Evolutionary conservation across 2,329 filamentous ascomycete genomes (phyloP).

Genomic region (Thielaviopsis ethacetica): DNA sequence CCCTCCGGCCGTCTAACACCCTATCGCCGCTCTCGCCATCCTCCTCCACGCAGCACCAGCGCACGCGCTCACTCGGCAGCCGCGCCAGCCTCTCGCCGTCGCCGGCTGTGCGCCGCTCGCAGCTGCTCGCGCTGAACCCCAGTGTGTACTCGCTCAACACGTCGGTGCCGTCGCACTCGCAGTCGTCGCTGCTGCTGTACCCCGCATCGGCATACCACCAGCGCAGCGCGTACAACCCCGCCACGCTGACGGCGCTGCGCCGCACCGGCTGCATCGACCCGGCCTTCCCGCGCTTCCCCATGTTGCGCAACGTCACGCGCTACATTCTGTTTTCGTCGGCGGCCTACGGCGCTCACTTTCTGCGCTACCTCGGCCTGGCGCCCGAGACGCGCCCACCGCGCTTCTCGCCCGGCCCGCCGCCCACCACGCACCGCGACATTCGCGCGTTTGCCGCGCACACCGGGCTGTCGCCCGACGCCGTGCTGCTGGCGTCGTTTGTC

Average conservation of each 20-base stretch:
- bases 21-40: not conserved
- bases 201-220: conserved; percentile 24
- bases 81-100: not conserved
- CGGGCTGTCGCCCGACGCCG: conserved; percentile 36
- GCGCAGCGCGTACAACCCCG: conserved; percentile 31
- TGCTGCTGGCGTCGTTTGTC: conserved; percentile 54
- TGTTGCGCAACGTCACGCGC: conserved; percentile 44
- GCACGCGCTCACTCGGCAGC: conserved; percentile 4
- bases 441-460: conserved; percentile 49
- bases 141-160: conserved; percentile 46
- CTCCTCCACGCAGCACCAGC: not conserved
- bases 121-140: conserved; percentile 21
- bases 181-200: conserved; percentile 35
- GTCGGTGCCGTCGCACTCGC: conserved; percentile 27
- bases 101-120: conserved; percentile 2
- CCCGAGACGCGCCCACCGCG: conserved; percentile 28
- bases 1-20: not conserved
- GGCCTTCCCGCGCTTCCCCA: conserved; percentile 41
- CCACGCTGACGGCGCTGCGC: conserved; percentile 31
- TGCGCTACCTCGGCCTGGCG: conserved; percentile 45
- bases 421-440: conserved; percentile 42
- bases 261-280: conserved; percentile 38
- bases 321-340: conserved; percentile 53
- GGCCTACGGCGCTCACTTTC: conserved; percentile 46
- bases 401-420: conserved; percentile 23